Evolutionary conservation across 345 rosid genomes (phyloP).

Genomic region (Eucalyptus sideroxylon): DNA sequence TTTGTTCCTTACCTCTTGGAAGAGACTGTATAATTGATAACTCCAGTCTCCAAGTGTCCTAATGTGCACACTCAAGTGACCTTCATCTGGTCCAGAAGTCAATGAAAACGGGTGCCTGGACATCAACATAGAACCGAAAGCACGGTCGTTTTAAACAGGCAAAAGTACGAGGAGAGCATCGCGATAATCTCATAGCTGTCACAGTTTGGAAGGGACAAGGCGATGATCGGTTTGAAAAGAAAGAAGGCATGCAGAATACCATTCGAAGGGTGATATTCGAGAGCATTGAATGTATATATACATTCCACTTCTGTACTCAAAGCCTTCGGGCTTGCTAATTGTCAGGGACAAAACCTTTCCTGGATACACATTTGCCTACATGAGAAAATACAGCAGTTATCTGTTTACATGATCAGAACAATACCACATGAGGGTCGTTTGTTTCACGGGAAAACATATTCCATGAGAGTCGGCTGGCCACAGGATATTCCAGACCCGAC

Average conservation of each 20-base stretch:
- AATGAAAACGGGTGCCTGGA: constrained; percentile 63
- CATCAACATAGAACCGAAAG: not conserved
- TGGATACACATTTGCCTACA: constrained; percentile 29
- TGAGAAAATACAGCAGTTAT: not conserved
- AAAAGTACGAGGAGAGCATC: not conserved
- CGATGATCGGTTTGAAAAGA: not conserved
- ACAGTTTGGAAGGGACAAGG: not conserved
- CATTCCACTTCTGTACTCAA: constrained; percentile 39
- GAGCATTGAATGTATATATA: constrained; percentile 42
- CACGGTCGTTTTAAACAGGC: not conserved
- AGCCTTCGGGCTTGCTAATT: constrained; percentile 27
- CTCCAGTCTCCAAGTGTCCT: constrained; percentile 58
- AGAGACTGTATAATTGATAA: constrained; percentile 22
- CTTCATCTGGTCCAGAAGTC: constrained; percentile 38
- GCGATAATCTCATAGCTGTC: not conserved
- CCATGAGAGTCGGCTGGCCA: not conserved
- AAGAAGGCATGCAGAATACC: constrained; percentile 7
- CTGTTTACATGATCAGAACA: not conserved
- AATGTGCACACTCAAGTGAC: constrained; percentile 39
- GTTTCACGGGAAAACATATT: not conserved
- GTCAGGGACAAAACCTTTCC: constrained; percentile 37
- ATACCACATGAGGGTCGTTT: not conserved
- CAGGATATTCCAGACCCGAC: not conserved
- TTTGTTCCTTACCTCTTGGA: constrained; percentile 23
- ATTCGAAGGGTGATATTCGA: constrained; percentile 40